These are phyloP conservation scores for Trichosanthes cucumerina DNA, from an alignment of 306 rosid species.

Conservation along the genomic window DNA sequence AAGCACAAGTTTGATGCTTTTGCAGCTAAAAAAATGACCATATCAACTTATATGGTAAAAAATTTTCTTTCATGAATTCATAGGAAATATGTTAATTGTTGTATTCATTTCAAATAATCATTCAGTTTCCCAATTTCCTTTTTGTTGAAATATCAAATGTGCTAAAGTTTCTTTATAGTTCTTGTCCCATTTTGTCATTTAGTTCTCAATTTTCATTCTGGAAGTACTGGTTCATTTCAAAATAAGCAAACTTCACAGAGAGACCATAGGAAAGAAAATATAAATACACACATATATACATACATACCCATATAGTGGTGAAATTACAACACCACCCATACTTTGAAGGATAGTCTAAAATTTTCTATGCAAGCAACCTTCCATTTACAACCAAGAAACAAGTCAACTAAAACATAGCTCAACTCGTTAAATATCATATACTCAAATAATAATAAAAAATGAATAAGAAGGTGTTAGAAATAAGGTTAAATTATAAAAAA, in stretches of 20 bases:
- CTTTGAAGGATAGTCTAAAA: neutral
- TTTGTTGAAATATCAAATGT: neutral
- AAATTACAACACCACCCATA: neutral
- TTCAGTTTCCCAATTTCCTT: neutral
- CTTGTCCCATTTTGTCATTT: neutral
- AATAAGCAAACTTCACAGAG: neutral
- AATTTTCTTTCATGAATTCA: neutral
- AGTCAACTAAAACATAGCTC: too few species aligned
- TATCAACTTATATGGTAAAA: neutral
- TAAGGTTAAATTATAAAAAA: too few species aligned
- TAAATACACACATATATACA: too few species aligned
- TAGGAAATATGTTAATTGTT: neutral
- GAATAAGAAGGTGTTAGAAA: too few species aligned
- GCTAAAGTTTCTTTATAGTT: neutral
- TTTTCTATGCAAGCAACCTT: too few species aligned
- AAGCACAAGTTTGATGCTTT: neutral
- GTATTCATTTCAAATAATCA: slow-evolving; percentile 10
- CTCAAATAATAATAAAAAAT: too few species aligned
- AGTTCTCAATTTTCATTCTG: neutral
- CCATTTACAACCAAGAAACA: neutral
- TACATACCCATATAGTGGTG: neutral
- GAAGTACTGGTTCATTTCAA: neutral
- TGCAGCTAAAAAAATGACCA: neutral
- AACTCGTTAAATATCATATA: too few species aligned
- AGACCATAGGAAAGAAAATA: too few species aligned